Evolutionary conservation across 495 filamentous ascomycete species (phyloP).

Genomic region (Hypoxylon trugodes): DNA sequence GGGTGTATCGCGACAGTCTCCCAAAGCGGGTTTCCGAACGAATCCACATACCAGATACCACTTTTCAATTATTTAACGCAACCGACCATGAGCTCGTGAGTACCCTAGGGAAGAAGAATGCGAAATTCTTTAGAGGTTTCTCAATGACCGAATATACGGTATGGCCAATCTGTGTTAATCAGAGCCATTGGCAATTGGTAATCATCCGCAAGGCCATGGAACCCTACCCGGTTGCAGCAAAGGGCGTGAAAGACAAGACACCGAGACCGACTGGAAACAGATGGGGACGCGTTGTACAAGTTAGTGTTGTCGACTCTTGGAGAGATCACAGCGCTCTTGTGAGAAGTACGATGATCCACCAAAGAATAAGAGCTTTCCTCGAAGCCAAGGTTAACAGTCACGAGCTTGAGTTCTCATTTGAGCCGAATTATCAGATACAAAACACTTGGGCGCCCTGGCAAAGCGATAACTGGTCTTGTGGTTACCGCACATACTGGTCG

Average conservation of each 20-base stretch:
- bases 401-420: slow-evolving; percentile 5
- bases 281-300: slow-evolving; percentile 19
- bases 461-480: slow-evolving; percentile 21
- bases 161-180: slow-evolving; percentile 25
- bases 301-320: slow-evolving; percentile 24
- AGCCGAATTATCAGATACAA: background rate
- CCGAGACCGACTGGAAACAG: background rate
- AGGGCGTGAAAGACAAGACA: too few species aligned
- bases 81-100: too few species aligned
- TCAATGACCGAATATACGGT: slow-evolving; percentile 22
- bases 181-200: slow-evolving; percentile 33
- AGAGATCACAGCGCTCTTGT: background rate
- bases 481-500: slow-evolving; percentile 34
- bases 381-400: too few species aligned
- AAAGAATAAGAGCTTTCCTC: slow-evolving; percentile 3
- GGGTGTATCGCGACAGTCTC: slow-evolving; percentile 6
- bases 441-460: slow-evolving; percentile 22
- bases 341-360: background rate
- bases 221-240: too few species aligned
- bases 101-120: background rate
- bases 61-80: too few species aligned
- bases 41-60: slow-evolving; percentile 10
- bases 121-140: slow-evolving; percentile 1
- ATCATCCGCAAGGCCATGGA: slow-evolving; percentile 37
- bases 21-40: slow-evolving; percentile 3